Evolutionary conservation across 129 eudicot species (phyloP).

Genomic region (Centrapalus pauciflorus): DNA sequence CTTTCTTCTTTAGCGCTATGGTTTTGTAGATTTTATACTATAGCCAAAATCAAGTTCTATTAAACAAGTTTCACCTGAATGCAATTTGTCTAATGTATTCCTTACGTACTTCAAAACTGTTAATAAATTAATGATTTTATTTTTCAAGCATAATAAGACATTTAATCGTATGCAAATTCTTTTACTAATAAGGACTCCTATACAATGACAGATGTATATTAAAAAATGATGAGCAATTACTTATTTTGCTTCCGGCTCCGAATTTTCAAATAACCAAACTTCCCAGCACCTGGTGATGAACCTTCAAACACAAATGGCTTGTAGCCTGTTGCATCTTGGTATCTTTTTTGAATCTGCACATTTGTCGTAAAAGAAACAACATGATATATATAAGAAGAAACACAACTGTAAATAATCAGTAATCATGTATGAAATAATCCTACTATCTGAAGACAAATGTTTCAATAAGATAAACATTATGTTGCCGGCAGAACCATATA

Average conservation of each 20-base stretch:
- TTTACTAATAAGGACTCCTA: neutral
- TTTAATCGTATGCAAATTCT: neutral
- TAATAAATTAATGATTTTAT: neutral
- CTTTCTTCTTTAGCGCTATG: too few relatives aligned
- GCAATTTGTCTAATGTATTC: neutral
- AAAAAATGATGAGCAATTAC: neutral
- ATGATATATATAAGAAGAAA: neutral
- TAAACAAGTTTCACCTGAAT: too few relatives aligned
- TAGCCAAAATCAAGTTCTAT: too few relatives aligned
- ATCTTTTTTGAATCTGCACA: constrained; percentile 67
- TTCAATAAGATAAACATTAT: too few relatives aligned
- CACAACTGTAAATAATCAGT: neutral
- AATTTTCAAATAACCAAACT: constrained; percentile 61
- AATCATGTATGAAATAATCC: neutral
- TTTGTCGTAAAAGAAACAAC: neutral
- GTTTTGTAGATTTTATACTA: too few relatives aligned
- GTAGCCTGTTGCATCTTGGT: constrained; percentile 61
- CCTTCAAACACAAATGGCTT: constrained; percentile 64
- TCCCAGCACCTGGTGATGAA: constrained; percentile 80
- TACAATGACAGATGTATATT: neutral
- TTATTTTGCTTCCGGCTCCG: constrained; percentile 30
- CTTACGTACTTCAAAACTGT: neutral
- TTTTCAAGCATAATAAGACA: neutral
- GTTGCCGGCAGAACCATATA: too few relatives aligned
- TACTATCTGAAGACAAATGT: neutral